These are phyloP conservation scores for Tuber indicum DNA, from an alignment of 495 filamentous ascomycete species.

Conservation along the genomic window DNA sequence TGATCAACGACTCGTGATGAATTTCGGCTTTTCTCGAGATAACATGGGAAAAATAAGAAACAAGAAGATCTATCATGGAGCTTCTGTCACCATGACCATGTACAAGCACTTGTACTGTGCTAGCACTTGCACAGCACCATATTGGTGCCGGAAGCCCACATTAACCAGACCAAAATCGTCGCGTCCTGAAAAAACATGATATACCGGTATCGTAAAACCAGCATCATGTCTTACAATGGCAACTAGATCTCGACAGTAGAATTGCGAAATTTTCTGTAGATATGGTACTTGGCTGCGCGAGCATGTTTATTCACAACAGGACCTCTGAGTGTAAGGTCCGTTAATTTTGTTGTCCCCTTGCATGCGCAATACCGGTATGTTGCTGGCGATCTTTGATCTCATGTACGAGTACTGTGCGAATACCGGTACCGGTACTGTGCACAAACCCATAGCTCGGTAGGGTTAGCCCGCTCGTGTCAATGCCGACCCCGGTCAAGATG, in stretches of 20 bases:
- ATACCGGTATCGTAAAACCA: neutral
- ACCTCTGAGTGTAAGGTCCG: neutral
- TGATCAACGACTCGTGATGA: neutral
- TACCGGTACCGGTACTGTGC: neutral
- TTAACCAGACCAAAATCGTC: neutral
- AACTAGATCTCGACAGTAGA: neutral
- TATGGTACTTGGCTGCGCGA: neutral
- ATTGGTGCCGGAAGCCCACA: neutral
- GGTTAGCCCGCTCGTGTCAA: neutral
- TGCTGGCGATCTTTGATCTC: neutral
- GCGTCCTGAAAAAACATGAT: neutral
- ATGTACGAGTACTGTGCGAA: neutral
- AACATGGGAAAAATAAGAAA: neutral
- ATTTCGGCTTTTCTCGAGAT: neutral
- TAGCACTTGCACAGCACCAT: neutral
- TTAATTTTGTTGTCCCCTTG: neutral
- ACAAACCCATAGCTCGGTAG: neutral
- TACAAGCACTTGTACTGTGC: too few species aligned
- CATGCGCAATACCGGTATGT: neutral
- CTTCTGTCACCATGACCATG: neutral
- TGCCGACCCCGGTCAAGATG: neutral
- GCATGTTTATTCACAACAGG: neutral
- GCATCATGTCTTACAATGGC: neutral
- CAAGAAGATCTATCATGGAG: neutral
- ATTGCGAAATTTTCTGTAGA: neutral